Conservation (phyloP, 176 grass and related monocot genomes). For the Triticum timopheevii region DNA sequence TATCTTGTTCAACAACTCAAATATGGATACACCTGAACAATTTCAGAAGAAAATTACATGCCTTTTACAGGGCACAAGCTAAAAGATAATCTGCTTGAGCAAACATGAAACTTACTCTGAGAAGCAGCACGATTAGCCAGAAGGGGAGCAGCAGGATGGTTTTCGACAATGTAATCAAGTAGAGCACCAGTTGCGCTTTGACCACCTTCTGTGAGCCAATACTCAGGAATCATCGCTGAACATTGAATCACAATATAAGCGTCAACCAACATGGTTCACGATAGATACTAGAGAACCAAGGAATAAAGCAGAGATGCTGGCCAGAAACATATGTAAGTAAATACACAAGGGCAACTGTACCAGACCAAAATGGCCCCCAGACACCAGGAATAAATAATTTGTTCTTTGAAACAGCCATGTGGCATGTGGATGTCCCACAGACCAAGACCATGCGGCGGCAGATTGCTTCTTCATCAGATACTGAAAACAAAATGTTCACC, state of each 20-base stretch:
- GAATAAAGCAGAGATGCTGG: conserved; percentile 29
- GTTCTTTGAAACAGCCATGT: conserved; percentile 84
- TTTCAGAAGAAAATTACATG: conserved; percentile 32
- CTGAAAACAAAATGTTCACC: conserved; percentile 33
- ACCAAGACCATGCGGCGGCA: conserved; percentile 81
- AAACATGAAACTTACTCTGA: conserved; percentile 59
- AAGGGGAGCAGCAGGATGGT: conserved; percentile 71
- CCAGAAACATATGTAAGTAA: conserved; percentile 2
- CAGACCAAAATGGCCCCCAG: conserved; percentile 98
- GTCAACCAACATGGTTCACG: conserved; percentile 12
- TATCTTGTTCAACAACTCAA: conserved; percentile 88
- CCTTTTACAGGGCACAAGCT: not conserved
- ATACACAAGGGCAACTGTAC: conserved; percentile 38
- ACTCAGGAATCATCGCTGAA: conserved; percentile 89
- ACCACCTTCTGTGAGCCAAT: conserved; percentile 92
- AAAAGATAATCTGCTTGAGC: not conserved
- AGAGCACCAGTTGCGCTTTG: conserved; percentile 96
- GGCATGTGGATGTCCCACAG: conserved; percentile 96
- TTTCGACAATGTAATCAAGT: conserved; percentile 76
- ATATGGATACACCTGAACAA: conserved; percentile 73
- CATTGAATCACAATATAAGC: conserved; percentile 8
- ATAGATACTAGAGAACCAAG: conserved; percentile 5
- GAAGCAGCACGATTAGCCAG: conserved; percentile 80
- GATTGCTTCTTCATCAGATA: conserved; percentile 66
- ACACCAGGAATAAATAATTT: conserved; percentile 88